These are phyloP conservation scores for Aureobasidium namibiae DNA, from an alignment of 2,329 filamentous ascomycete species.

Conservation along the genomic window DNA sequence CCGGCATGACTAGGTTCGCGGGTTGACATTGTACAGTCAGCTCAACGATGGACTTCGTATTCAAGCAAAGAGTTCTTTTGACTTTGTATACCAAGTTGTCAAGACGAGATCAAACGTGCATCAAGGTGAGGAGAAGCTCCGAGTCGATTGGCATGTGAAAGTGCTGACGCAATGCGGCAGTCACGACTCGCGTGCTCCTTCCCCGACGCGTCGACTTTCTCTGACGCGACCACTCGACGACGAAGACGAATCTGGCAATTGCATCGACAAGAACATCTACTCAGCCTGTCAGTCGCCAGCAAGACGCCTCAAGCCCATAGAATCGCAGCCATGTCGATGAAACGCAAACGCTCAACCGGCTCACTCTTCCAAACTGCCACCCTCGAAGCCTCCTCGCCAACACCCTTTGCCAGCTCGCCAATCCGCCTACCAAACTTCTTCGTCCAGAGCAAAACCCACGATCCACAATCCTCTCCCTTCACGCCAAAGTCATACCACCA, in stretches of 20 bases:
- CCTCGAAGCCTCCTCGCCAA: constrained; percentile 26
- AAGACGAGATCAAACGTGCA: not conserved
- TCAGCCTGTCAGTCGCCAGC: no score
- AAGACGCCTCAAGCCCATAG: not conserved
- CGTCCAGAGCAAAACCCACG: constrained; percentile 22
- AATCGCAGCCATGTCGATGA: constrained; percentile 39
- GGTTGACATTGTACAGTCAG: constrained; percentile 26
- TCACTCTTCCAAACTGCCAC: constrained; percentile 38
- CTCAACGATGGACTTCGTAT: not conserved
- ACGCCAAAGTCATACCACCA: not conserved
- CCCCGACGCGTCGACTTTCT: not conserved
- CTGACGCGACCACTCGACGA: not conserved
- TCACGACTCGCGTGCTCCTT: not conserved
- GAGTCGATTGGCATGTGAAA: not conserved
- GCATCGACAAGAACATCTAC: no score
- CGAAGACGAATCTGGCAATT: no score
- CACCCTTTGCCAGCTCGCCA: constrained; percentile 14
- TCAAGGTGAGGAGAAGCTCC: not conserved
- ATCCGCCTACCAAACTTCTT: constrained; percentile 23
- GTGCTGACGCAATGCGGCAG: not conserved
- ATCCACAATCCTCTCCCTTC: not conserved
- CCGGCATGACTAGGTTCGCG: constrained; percentile 69
- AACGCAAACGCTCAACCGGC: constrained; percentile 47
- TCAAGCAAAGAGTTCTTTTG: not conserved
- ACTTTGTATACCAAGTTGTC: not conserved